These are phyloP conservation scores for Daldinia childiae DNA, from an alignment of 495 filamentous ascomycete species.

Conservation along the genomic window DNA sequence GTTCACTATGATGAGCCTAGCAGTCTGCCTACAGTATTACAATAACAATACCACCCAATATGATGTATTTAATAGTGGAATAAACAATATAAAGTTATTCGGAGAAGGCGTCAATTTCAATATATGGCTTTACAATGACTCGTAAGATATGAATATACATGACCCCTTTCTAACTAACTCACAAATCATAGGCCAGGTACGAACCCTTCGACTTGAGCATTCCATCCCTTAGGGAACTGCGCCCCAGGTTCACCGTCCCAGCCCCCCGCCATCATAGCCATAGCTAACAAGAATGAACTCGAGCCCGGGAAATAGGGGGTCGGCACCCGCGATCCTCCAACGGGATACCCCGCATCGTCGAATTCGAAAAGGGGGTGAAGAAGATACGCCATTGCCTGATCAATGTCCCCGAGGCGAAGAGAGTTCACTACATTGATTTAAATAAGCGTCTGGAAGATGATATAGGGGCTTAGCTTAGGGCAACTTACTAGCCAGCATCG, in stretches of 20 bases:
- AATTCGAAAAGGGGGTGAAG: slow-evolving; percentile 58
- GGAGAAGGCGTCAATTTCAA: not conserved
- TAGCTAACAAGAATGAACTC: slow-evolving; percentile 58
- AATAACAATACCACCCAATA: no score
- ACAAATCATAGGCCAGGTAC: slow-evolving; percentile 41
- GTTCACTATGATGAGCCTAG: no score
- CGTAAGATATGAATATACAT: not conserved
- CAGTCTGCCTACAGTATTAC: no score
- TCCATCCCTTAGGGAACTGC: slow-evolving; percentile 58
- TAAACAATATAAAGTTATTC: not conserved
- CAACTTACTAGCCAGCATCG: slow-evolving; percentile 57
- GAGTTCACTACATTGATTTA: slow-evolving; percentile 49
- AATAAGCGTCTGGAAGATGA: not conserved
- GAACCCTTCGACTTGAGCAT: slow-evolving; percentile 60
- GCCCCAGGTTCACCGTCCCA: slow-evolving; percentile 58
- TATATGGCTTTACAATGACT: not conserved
- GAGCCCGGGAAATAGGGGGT: slow-evolving; percentile 66
- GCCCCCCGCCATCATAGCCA: slow-evolving; percentile 65
- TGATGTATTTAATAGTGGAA: not conserved
- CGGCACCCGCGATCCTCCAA: slow-evolving; percentile 60
- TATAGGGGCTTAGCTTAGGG: not conserved
- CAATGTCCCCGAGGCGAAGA: slow-evolving; percentile 56
- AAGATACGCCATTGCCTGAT: slow-evolving; percentile 59
- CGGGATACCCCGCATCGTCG: slow-evolving; percentile 62
- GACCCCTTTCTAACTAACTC: not conserved